A percentile compares a stretch with the other conserved stretches of the same genome.
phyloP scores from a whole-genome alignment of 306 rosid species.

The Mimosa pudica region DNA sequence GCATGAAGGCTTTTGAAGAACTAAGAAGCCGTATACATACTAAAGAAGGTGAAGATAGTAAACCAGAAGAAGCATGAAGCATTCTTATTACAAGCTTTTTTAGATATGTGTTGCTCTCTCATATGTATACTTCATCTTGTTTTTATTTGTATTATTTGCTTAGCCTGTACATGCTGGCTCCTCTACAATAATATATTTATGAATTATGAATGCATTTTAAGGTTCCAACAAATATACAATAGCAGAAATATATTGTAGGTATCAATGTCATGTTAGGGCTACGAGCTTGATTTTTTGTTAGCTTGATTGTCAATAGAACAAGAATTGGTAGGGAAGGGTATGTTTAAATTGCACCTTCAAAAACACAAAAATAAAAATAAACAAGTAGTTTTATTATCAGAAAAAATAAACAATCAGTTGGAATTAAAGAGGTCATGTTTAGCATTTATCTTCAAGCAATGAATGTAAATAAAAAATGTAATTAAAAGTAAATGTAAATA shows the following conservation, averaged over 20 bases:
- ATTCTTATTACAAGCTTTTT: background rate
- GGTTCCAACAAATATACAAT: background rate
- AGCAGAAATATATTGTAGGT: constrained; percentile 3
- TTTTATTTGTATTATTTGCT: constrained; percentile 23
- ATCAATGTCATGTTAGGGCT: background rate
- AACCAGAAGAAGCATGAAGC: constrained; percentile 44
- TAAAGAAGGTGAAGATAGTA: constrained; percentile 46
- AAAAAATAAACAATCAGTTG: too few species aligned
- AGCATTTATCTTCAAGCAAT: too few species aligned
- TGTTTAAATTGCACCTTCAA: background rate
- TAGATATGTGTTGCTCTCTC: constrained; percentile 14
- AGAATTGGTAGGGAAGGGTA: constrained; percentile 2
- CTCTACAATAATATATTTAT: constrained; percentile 15
- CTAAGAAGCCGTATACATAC: constrained; percentile 59
- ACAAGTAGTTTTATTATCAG: too few species aligned
- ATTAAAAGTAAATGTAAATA: too few species aligned
- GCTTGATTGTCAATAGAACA: background rate
- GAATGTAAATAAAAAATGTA: too few species aligned
- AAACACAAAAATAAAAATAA: too few species aligned
- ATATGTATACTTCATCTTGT: constrained; percentile 39
- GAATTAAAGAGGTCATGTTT: too few species aligned
- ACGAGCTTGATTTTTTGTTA: background rate
- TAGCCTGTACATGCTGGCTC: constrained; percentile 19
- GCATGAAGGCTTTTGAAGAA: constrained; percentile 92
- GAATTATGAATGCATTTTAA: background rate